These are phyloP conservation scores for Prototheca wickerhamii DNA, from an alignment of 163 green algal species.

Conservation along the genomic window DNA sequence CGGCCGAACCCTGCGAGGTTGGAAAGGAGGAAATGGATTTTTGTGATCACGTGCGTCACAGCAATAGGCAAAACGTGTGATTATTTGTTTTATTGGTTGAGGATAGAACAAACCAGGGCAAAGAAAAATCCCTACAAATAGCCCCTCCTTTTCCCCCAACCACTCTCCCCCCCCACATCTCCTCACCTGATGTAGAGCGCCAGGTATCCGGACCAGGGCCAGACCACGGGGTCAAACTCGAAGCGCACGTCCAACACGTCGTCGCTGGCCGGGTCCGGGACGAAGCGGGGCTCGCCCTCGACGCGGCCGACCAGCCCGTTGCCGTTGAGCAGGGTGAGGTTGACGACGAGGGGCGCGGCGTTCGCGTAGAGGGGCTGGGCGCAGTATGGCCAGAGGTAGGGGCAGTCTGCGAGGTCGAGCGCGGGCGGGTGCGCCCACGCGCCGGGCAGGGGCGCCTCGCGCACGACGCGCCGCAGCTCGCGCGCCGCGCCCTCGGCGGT, in stretches of 20 bases:
- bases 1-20: constrained; percentile 46
- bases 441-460: constrained; percentile 68
- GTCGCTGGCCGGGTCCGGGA: constrained; percentile 43
- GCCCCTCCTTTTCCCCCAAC: no score
- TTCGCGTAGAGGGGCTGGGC: constrained; percentile 75
- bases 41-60: no score
- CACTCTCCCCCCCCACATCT: no score
- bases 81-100: no score
- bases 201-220: constrained; percentile 94
- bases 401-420: constrained; percentile 59
- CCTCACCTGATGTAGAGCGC: constrained; percentile 61
- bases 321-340: constrained; percentile 95
- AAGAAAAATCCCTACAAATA: no score
- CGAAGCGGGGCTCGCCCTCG: constrained; percentile 44
- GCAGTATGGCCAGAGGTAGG: constrained; percentile 95
- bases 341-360: constrained; percentile 86
- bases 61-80: no score
- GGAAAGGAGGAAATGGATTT: background rate
- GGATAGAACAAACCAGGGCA: no score
- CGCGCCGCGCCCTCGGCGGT: constrained; percentile 31
- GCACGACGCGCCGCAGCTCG: constrained; percentile 42
- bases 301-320: constrained; percentile 55
- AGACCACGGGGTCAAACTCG: constrained; percentile 74
- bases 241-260: constrained; percentile 80
- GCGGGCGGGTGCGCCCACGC: constrained; percentile 66